Evolutionary conservation across 345 rosid species (phyloP), one percentile per base, ranked within the genome.

Genomic region (Linum trigynum): DNA sequence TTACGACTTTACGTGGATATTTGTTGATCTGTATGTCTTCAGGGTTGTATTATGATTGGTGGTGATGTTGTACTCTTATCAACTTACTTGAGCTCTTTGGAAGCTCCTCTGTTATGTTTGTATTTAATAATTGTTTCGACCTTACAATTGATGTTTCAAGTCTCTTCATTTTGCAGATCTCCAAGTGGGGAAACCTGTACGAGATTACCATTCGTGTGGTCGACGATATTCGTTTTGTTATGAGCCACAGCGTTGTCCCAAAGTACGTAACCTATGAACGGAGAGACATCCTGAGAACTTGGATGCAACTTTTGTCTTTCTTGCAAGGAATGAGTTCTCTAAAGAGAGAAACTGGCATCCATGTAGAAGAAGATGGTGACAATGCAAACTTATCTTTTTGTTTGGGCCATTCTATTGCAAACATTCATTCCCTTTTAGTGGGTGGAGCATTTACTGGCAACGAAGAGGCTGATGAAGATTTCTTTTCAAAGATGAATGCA

Each of bases 331-430:
- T 90, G 83, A 75, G 80, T 75, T 89, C 92, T 64, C 67, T 81
- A 56, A 92, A 85, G 83, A 88, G 97, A 83, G 98, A 92, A 81
- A 84, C 84, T 57, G 96, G 92, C 65, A 74, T 77, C 68, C 88
- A 69, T 74, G 59, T 82, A 45, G 97, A 88, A 17, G 97, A 86
- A 64, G 97, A 90, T 69, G 78, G 75, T 72, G 97, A 86, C 23
- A 70, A 76, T 67, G 74, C 75, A 66, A 81, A 82, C 73, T 66
- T 67, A 4, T 85, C 82, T 77, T 86, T 92, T 73, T 63, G 78
- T 72, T 78, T 92, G 78, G 81, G 84, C 67, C 82, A 78, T 72
- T 74, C 84, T 55, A 60, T 84, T 66, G 85, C 97, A 62, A 79
- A 70, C 66, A 88, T 88, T 69, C 87, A 90, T 75, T 75, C 83